Percentiles rank a stretch among this genome's conserved stretches.
Evolutionary conservation across 108 stramenopile genomes (phyloP).

Genomic region (Nitzschia sp.): DNA sequence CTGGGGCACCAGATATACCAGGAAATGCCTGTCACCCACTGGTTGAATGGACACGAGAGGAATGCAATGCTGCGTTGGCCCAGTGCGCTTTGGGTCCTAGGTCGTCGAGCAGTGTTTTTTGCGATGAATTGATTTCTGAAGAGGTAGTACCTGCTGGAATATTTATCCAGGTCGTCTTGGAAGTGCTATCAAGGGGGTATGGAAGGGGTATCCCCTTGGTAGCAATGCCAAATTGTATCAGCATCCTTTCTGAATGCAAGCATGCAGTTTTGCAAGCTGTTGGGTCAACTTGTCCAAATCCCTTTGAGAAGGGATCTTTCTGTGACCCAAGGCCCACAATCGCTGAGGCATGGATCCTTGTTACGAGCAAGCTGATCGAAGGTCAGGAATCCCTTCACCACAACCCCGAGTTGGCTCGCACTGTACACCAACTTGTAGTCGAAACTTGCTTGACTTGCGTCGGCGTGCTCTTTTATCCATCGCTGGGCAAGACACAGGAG

Average conservation of each 20-base stretch:
- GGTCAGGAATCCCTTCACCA: not conserved
- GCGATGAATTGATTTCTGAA: constrained; percentile 63
- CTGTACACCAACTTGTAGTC: constrained; percentile 37
- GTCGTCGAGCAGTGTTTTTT: constrained; percentile 55
- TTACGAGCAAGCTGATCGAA: constrained; percentile 16
- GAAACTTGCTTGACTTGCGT: constrained; percentile 51
- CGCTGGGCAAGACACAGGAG: constrained; percentile 40
- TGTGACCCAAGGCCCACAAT: constrained; percentile 72
- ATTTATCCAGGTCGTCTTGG: constrained; percentile 42
- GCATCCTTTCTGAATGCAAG: constrained; percentile 40
- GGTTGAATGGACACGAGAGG: constrained; percentile 45
- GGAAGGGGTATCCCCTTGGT: constrained; percentile 32
- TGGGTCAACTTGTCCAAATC: constrained; percentile 23
- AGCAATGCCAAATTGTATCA: constrained; percentile 31
- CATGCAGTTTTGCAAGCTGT: constrained; percentile 23
- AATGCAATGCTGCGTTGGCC: constrained; percentile 50
- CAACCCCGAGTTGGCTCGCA: constrained; percentile 8
- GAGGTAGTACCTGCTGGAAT: constrained; percentile 65
- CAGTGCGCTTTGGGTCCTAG: constrained; percentile 52
- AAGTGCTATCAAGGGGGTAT: constrained; percentile 13
- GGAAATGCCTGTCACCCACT: constrained; percentile 29
- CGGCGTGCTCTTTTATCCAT: constrained; percentile 49
- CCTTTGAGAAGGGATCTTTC: constrained; percentile 31
- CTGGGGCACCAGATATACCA: constrained; percentile 43
- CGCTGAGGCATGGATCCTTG: constrained; percentile 70